Base-by-base conservation (phyloP, 2,329 filamentous ascomycete species). In the Moelleriella libera region DNA sequence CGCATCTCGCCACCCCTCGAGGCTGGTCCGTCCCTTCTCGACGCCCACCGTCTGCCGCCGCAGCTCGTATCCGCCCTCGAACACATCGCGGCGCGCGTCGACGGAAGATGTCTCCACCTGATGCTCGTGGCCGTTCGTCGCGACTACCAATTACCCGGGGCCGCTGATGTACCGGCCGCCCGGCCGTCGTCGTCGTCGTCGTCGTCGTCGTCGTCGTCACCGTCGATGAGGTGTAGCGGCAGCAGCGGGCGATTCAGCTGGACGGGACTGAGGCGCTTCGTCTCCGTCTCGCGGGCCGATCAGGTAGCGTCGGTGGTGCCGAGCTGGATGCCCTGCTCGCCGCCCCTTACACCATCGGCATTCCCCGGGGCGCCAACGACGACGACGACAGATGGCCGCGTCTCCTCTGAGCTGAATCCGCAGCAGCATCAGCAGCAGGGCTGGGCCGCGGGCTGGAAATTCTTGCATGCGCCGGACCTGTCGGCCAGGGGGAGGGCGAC, bases 1-100 rank as follows among this genome's bases (percentile, higher is more conserved):
- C 68, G 65, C 48, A 82, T 82, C 55, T 82, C 78, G 1, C 72
- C 76, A 45, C 78, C 79, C 11, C 69, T 83, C 48, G 79, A 82
- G 66, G 78, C 78, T 30, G 78, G 78, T 14, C 65, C 67, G 41
- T 81, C 78, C 21, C 66, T 82, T 47, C 70, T 80, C 50, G 74
- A 80, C 54, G 65, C 67, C 34, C 70, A 78, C 52, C 70, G 73
- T 49, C 67, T 82, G n/a, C 77, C 78, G 2, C 61, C 69, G n/a
- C 66, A 69, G 42, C 59, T 82, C 47, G 68, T 63, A 9, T 67
- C 69, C 5, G 76, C 76, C 30, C 69, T 83, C 31, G 76, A 80
- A 49, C 78, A 80, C 54, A 67, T 70, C 11, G 80, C 79, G 0
- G 68, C 66, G 51, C 68, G 72, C 21, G 67, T 83, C 28, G 70